These are phyloP conservation scores for Penicillium fuscoglaucum DNA, from an alignment of 2,329 filamentous ascomycete genomes.

Conservation along the genomic window DNA sequence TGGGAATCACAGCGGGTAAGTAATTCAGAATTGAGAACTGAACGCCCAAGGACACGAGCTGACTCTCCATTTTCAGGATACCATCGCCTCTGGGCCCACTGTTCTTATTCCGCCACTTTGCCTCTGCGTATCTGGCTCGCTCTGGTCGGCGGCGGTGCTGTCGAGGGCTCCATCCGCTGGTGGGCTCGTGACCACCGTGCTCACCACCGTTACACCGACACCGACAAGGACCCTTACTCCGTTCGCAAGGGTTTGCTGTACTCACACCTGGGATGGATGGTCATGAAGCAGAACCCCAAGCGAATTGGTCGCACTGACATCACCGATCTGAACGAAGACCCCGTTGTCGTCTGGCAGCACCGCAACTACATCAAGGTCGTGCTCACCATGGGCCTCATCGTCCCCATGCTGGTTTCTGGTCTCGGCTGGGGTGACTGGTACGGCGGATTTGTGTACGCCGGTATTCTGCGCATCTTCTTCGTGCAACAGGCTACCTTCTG, in stretches of 20 bases:
- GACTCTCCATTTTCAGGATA: slow-evolving; percentile 54
- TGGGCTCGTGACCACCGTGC: slow-evolving; percentile 85
- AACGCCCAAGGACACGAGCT: neutral
- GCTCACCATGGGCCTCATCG: slow-evolving; percentile 71
- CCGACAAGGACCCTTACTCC: slow-evolving; percentile 87
- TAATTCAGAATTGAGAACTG: slow-evolving; percentile 4
- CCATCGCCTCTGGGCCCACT: slow-evolving; percentile 84
- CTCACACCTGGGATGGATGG: slow-evolving; percentile 86
- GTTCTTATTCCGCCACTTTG: slow-evolving; percentile 73
- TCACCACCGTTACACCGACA: slow-evolving; percentile 90
- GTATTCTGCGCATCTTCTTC: slow-evolving; percentile 83
- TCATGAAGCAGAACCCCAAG: slow-evolving; percentile 92
- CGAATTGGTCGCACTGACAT: slow-evolving; percentile 85
- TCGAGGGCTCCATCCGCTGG: slow-evolving; percentile 84
- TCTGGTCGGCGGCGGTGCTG: slow-evolving; percentile 76
- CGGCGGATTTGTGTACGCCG: slow-evolving; percentile 81
- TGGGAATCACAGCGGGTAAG: slow-evolving; percentile 76
- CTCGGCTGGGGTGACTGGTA: slow-evolving; percentile 78
- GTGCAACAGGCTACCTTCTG: slow-evolving; percentile 92
- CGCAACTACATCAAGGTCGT: slow-evolving; percentile 81
- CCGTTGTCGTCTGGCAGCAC: slow-evolving; percentile 85
- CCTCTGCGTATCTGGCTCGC: slow-evolving; percentile 81
- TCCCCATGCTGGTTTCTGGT: slow-evolving; percentile 74
- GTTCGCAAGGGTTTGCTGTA: slow-evolving; percentile 85
- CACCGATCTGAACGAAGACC: slow-evolving; percentile 81